Base-by-base conservation (phyloP, 306 rosid species). In the Vigna nakashimae region DNA sequence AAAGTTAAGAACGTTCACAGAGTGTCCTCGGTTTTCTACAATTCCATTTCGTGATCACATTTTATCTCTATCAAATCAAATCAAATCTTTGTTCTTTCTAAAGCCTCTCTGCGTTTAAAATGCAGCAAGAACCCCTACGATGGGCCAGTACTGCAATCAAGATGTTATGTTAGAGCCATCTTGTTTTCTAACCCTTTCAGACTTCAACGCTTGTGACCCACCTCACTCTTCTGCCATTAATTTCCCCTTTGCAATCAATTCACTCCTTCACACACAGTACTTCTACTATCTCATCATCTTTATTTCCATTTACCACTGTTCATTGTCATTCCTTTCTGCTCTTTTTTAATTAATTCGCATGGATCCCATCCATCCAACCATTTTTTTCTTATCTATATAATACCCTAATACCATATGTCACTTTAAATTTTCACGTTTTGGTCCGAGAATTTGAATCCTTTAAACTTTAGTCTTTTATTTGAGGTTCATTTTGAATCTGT, bases 11-110 rank as follows among this genome's bases (percentile, higher is more conserved):
- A 75, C 15, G 80, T 69, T 80, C 69, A 75, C 79, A 81, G 78
- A 18, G 58, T 77, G 53, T 82, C 86, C 96, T 92, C 85, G 96
- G 34, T 86, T 89, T 52, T 63, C 92, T 84, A 89, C 93, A 92
- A 90, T 92, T 92, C 96, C 91, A 84, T 87, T 77, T 83, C 78
- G 28, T 64, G 24, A 79, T 76, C 3, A 13, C 65, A 30, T 51
- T 66, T 52, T 36, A 22, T 63, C 56, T 62, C 75, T n/a, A 57
- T 57, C 28, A 75, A 82, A 87, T 81, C 72, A 82, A 75, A 82
- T 70, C 55, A 81, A 69, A 79, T 75, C 67, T 80, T 79, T 73
- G 83, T 82, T 85, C 77, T 74, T 64, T 45, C 17, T 42, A 64
- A 55, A 16, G 48, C 17, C 13, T 30, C 7, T 1, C 14, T 18